These are phyloP conservation scores for Penicillium simplicissimum DNA, from an alignment of 495 filamentous ascomycete species.

Conservation along the genomic window DNA sequence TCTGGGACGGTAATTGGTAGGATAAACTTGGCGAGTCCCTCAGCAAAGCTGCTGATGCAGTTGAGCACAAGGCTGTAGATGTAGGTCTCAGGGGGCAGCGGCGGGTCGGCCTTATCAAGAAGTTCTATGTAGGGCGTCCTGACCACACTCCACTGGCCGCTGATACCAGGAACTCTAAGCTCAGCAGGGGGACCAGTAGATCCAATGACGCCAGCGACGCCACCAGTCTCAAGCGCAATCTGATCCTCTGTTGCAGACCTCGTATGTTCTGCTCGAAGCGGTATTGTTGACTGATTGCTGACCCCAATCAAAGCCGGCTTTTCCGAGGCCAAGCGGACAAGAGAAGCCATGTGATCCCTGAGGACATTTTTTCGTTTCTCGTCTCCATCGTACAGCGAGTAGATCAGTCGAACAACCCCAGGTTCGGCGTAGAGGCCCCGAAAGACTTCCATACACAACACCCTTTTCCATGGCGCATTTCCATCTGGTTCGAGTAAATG, in stretches of 20 bases:
- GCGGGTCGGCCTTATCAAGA: constrained; percentile 87
- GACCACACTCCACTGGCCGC: constrained; percentile 84
- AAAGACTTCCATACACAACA: constrained; percentile 88
- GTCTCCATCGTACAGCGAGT: constrained; percentile 71
- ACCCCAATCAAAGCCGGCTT: constrained; percentile 86
- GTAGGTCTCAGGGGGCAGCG: constrained; percentile 84
- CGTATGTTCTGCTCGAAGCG: constrained; percentile 47
- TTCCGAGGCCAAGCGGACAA: constrained; percentile 87
- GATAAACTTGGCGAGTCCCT: constrained; percentile 89
- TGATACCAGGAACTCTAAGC: constrained; percentile 70
- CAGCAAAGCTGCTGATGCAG: constrained; percentile 84
- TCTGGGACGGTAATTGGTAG: constrained; percentile 81
- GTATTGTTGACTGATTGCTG: constrained; percentile 80
- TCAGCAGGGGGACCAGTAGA: constrained; percentile 67
- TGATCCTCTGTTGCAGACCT: constrained; percentile 66
- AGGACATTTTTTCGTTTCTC: constrained; percentile 76
- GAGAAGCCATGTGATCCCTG: constrained; percentile 74
- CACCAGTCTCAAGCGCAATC: constrained; percentile 81
- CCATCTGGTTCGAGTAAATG: constrained; percentile 86
- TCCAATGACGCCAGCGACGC: constrained; percentile 83
- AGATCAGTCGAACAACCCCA: constrained; percentile 75
- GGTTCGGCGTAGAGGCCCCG: constrained; percentile 80
- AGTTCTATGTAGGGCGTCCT: constrained; percentile 89
- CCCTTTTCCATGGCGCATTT: constrained; percentile 76
- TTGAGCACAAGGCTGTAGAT: constrained; percentile 86